Conservation (phyloP, 805 yeast species). For the Pichia membranifaciens region DNA sequence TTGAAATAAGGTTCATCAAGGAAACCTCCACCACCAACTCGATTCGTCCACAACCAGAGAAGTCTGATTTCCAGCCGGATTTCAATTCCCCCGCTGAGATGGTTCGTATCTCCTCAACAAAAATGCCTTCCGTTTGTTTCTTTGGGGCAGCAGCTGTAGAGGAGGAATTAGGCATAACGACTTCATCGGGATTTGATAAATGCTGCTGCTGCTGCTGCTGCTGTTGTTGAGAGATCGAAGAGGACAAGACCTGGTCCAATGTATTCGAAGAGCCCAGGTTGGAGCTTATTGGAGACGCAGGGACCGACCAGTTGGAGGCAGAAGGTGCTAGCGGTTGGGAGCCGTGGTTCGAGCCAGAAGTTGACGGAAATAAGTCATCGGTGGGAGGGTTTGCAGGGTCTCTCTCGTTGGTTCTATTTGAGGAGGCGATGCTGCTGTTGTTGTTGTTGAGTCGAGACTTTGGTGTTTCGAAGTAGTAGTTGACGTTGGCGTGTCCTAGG, state of each 20-base stretch:
- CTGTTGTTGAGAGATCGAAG: neutral
- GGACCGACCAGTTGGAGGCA: slow-evolving; percentile 27
- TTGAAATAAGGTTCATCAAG: slow-evolving; percentile 53
- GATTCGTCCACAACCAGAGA: slow-evolving; percentile 66
- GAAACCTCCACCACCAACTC: slow-evolving; percentile 72
- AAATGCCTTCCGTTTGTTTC: slow-evolving; percentile 29
- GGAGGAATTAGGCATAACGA: slow-evolving; percentile 11
- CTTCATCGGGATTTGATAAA: slow-evolving; percentile 16
- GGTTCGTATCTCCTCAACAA: slow-evolving; percentile 67
- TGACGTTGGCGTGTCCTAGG: slow-evolving; percentile 20
- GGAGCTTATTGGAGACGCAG: slow-evolving; percentile 9
- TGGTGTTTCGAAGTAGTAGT: slow-evolving; percentile 26
- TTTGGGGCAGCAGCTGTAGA: no score
- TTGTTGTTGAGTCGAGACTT: slow-evolving; percentile 13
- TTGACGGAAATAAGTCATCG: neutral
- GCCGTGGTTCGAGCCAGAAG: neutral
- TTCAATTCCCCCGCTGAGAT: slow-evolving; percentile 76
- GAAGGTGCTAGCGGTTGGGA: slow-evolving; percentile 16
- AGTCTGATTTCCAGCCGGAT: slow-evolving; percentile 95
- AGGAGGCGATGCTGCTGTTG: slow-evolving; percentile 7
- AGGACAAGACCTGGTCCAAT: slow-evolving; percentile 6
- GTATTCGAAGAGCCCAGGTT: neutral
- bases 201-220: neutral
- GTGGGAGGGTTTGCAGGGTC: slow-evolving; percentile 1
- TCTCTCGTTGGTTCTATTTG: neutral